These are phyloP conservation scores for Geopyxis carbonaria DNA, from an alignment of 495 filamentous ascomycete genomes.

Conservation along the genomic window DNA sequence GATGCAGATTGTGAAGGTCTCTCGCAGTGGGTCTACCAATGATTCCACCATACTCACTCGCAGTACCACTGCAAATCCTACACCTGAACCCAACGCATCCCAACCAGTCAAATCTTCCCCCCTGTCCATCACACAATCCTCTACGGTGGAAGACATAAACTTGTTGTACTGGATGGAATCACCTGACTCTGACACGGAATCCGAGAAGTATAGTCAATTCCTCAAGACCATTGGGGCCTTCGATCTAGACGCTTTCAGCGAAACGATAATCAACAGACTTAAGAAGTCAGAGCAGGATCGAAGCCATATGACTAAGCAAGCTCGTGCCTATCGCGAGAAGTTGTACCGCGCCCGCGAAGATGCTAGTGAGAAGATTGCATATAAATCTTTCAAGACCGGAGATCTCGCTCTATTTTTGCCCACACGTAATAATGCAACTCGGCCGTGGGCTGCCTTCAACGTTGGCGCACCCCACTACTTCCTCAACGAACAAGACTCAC, in stretches of 20 bases:
- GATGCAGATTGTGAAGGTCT: conserved; percentile 59
- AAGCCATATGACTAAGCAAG: conserved; percentile 79
- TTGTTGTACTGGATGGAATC: conserved; percentile 64
- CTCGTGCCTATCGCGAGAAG: conserved; percentile 71
- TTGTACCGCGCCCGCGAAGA: conserved; percentile 70
- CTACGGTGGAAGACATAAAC: conserved; percentile 39
- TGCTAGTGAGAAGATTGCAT: conserved; percentile 92
- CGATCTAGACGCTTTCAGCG: conserved; percentile 64
- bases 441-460: conserved; percentile 97
- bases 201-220: conserved; percentile 52
- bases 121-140: conserved; percentile 12
- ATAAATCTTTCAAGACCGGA: conserved; percentile 85
- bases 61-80: conserved; percentile 19
- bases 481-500: conserved; percentile 75
- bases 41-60: conserved; percentile 40
- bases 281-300: conserved; percentile 81
- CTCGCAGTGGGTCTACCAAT: conserved; percentile 39
- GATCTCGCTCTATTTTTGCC: conserved; percentile 92
- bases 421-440: conserved; percentile 78
- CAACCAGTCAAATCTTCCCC: conserved; percentile 7
- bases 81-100: conserved; percentile 19
- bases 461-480: conserved; percentile 94
- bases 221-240: conserved; percentile 53
- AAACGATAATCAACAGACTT: conserved; percentile 65
- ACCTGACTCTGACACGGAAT: conserved; percentile 46